Evolutionary conservation across 768 basidiomycete species (phyloP), one percentile per base, ranked within the genome.

Genomic region (Suillus lakei): DNA sequence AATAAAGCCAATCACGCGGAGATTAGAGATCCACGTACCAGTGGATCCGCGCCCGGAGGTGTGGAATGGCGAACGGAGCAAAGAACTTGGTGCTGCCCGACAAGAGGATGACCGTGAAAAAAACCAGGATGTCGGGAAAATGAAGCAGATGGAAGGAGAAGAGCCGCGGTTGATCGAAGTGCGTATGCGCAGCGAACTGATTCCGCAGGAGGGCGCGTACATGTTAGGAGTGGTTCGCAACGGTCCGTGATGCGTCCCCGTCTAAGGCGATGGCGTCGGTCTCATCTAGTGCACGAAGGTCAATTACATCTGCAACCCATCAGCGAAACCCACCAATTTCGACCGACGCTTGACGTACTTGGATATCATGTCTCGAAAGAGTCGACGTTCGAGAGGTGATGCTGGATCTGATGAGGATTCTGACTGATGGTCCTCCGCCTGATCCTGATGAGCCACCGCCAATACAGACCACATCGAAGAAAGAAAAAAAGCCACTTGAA

Each of bases 341-440:
- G 93, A 53, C 93, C 93, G 10, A 90, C 91, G 3, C 77, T n/a
- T 95, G 69, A 92, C 91, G 21, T 92, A 95, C 77, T 82, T 95
- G 67, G 94, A 95, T 73, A 77, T 86, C 65, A 74, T 90, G 62
- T 87, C 88, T 28, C 87, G 87, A 43, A 92, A 90, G 79, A 80
- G 76, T 66, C 86, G 82, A 69, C 86, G 84, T 55, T 80, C 81
- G 26, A 78, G 80, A 46, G 73, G 76, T 48, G 84, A 74, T 16
- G 77, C 71, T 39, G 87, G 83, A 9, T 86, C 84, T 4, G 92
- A 89, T 63, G 89, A 89, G 2, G 92, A 93, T 53, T 89, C 88
- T 8, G 91, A 93, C 63, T n/a, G 90, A 91, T 61, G 92, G 88
- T 0, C 91, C 91, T 28, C 91, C 91, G 30, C 89, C 86, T 50